Conservation (phyloP, 1,284 basidiomycete species). For the Cerioporus squamosus region DNA sequence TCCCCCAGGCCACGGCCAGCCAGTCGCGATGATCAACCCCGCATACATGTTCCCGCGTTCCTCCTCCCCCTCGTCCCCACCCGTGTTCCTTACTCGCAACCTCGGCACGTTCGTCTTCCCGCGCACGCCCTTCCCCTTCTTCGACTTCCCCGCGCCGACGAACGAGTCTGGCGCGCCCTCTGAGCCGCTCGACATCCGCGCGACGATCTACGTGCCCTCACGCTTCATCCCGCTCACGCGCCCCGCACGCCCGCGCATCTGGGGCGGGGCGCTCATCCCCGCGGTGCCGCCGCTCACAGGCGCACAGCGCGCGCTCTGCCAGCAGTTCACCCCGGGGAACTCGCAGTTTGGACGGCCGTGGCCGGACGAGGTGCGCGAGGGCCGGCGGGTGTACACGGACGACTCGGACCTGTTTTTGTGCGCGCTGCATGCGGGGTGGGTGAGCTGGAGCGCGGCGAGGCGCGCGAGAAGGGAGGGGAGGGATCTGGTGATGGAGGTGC, state of each 20-base stretch:
- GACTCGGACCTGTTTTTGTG: conserved; percentile 77
- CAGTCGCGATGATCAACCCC: conserved; percentile 5
- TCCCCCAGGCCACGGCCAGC: conserved; percentile 12
- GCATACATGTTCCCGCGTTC: conserved; percentile 23
- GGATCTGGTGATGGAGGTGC: conserved; percentile 59
- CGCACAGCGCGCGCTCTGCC: conserved; percentile 28
- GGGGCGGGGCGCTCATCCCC: conserved; percentile 67
- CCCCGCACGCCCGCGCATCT: conserved; percentile 55
- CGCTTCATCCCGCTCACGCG: conserved; percentile 57
- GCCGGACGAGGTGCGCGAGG: conserved; percentile 37
- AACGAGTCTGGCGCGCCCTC: conserved; percentile 20
- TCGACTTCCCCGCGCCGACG: conserved; percentile 36
- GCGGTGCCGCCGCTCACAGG: conserved; percentile 40
- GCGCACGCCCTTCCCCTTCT: conserved; percentile 45
- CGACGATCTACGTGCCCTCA: conserved; percentile 63
- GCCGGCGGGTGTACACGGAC: conserved; percentile 66
- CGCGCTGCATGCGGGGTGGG: conserved; percentile 69
- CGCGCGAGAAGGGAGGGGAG: conserved; percentile 54
- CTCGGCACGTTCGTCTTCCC: conserved; percentile 61
- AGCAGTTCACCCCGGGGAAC: conserved; percentile 30
- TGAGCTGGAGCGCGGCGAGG: conserved; percentile 61
- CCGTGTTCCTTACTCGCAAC: conserved; percentile 44
- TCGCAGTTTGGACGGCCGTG: conserved; percentile 27
- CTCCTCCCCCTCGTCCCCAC: conserved; percentile 19
- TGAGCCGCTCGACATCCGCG: conserved; percentile 57